phyloP scores from a whole-genome alignment of 2,329 filamentous ascomycete species.

The Fusarium nygamai region DNA sequence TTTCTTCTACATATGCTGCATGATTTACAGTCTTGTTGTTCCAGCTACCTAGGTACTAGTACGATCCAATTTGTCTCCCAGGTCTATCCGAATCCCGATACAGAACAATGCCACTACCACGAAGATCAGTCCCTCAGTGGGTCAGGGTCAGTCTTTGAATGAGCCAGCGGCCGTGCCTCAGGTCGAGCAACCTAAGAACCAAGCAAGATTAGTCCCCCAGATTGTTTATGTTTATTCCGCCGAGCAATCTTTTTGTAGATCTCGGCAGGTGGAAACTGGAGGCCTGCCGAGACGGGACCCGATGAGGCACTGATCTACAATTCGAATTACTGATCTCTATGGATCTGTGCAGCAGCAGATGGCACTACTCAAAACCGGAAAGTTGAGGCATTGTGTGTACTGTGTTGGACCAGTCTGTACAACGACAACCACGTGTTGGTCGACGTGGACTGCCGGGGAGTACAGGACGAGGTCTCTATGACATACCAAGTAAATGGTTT shows the following conservation, averaged over 20 bases:
- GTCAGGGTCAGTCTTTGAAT: conserved; percentile 4
- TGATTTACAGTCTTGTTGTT: not conserved
- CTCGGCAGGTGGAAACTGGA: conserved; percentile 27
- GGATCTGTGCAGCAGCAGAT: conserved; percentile 21
- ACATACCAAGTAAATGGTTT: not conserved
- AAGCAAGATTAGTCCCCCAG: conserved; percentile 10
- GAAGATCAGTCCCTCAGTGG: not conserved
- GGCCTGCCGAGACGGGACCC: conserved; percentile 16
- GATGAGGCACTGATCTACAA: conserved; percentile 30
- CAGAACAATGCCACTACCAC: not conserved
- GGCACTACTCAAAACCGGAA: conserved; percentile 2
- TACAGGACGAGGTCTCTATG: not conserved
- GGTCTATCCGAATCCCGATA: not conserved
- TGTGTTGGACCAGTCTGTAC: conserved; percentile 5
- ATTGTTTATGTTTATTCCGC: conserved; percentile 23
- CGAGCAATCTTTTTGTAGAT: conserved; percentile 25
- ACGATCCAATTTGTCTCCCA: not conserved
- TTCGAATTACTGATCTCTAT: conserved; percentile 14
- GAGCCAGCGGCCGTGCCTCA: not conserved
- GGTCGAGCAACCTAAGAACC: not conserved
- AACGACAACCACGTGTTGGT: conserved; percentile 10
- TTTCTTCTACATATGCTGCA: not conserved
- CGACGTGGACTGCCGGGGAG: not conserved
- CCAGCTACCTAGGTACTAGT: not conserved
- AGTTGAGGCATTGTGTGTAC: not conserved